Base-by-base conservation (phyloP, 345 rosid species). In the Euclidium syriacum region DNA sequence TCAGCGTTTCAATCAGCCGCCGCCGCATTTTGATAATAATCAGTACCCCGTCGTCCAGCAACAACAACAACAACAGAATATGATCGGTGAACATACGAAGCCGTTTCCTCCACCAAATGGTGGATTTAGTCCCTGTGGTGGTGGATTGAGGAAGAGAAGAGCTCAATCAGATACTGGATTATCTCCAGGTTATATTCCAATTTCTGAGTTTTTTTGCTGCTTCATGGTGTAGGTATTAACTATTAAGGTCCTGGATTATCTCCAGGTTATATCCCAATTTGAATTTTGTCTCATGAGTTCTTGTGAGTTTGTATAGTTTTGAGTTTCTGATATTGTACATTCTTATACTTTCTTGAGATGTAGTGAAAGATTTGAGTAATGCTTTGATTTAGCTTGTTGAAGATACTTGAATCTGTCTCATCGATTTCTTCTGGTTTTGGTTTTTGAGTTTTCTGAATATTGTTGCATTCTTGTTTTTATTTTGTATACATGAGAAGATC, bases 81-180 rank as follows among this genome's bases (percentile, higher is more conserved):
- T 64, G 66, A 68, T 8, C 27, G 61, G 50, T 62, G 83, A 77
- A 33, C 77, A 66, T 6, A 34, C 26, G 17, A 77, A 63, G 22
- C 47, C 73, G 17, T 68, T 73, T 44, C 24, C 6, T 2, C 53
- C 70, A 24, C 52, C 25, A 17, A 60, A 26, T 14, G 16, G 7
- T 42, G 71, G 48, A 7, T 65, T 41, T 49, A 54, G 74, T 67
- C 61, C 71, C 52, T 46, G 40, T 22, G 74, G 72, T 35, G 75
- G 66, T 14, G 65, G 54, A 64, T 49, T 39, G 20, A 78, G 83
- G 56, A 86, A 80, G 76, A 67, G 95, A 78, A 74, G 77, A 3
- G 70, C 75, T 58, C 64, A 36, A 33, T 34, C 82, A 18, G 54
- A 71, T 56, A 66, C 70, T 5, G 65, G 27, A 51, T 17, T 49